phyloP scores from a whole-genome alignment of 2,329 filamentous ascomycete species.

The Botrytis porri region DNA sequence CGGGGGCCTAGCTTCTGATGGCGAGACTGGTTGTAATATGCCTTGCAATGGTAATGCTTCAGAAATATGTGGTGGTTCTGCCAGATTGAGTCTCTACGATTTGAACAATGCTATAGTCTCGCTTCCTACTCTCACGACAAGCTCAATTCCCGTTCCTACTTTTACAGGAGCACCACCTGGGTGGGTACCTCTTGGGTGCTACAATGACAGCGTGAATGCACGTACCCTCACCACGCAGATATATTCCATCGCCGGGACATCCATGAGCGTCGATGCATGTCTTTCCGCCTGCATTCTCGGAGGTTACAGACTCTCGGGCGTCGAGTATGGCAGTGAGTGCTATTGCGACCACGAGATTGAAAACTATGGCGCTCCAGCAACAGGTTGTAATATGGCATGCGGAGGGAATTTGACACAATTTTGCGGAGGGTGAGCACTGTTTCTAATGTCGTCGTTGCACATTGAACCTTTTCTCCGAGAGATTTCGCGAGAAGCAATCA shows the following conservation, averaged over 20 bases:
- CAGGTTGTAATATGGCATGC: conserved; percentile 31
- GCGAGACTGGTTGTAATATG: conserved; percentile 31
- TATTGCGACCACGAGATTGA: conserved; percentile 28
- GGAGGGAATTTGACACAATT: conserved; percentile 34
- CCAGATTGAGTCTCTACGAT: conserved; percentile 23
- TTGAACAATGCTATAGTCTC: conserved; percentile 21
- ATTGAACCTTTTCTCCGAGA: background rate
- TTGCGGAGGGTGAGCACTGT: conserved; percentile 34
- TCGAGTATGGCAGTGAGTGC: conserved; percentile 39
- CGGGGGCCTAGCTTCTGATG: conserved; percentile 20
- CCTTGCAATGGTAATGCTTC: conserved; percentile 28
- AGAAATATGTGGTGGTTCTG: conserved; percentile 31
- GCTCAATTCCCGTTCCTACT: conserved; percentile 15
- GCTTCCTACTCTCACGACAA: conserved; percentile 17
- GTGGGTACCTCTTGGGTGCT: conserved; percentile 30
- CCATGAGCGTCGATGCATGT: conserved; percentile 29
- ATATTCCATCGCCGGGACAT: conserved; percentile 23
- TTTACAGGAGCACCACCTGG: conserved; percentile 21
- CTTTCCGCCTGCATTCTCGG: conserved; percentile 37
- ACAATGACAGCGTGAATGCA: conserved; percentile 27
- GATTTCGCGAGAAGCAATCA: background rate
- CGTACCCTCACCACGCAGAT: conserved; percentile 24
- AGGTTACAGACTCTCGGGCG: conserved; percentile 35
- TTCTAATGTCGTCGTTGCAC: background rate
- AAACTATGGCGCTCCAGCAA: conserved; percentile 15